These are phyloP conservation scores for Diutina scorzettiae DNA, from an alignment of 1,139 yeast genomes.

Conservation along the genomic window DNA sequence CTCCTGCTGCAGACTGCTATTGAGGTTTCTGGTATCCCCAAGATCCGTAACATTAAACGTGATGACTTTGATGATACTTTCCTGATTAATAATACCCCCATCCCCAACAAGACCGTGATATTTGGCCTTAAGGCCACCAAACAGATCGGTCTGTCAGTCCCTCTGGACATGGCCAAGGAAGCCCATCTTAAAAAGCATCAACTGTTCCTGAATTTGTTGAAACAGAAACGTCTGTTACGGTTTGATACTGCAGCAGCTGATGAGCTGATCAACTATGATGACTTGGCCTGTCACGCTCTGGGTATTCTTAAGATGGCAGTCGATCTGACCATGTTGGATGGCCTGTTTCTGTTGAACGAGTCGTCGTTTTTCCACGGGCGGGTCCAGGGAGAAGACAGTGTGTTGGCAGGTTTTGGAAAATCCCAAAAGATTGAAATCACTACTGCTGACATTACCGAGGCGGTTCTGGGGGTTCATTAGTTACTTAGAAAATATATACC, in stretches of 20 bases:
- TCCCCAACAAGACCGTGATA: constrained; percentile 20
- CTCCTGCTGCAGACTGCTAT: neutral
- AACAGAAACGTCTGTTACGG: constrained; percentile 9
- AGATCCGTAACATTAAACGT: neutral
- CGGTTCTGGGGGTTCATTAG: constrained; percentile 5
- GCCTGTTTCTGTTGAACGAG: constrained; percentile 4
- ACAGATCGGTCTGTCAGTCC: constrained; percentile 15
- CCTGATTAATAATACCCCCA: constrained; percentile 15
- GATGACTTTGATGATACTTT: neutral
- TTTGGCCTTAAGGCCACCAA: constrained; percentile 18
- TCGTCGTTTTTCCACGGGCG: neutral
- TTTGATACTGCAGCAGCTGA: neutral
- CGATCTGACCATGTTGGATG: constrained; percentile 32
- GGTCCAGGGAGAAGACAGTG: neutral
- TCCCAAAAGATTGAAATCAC: neutral
- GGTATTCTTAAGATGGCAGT: constrained; percentile 38
- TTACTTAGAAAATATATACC: constrained; percentile 12
- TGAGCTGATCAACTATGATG: constrained; percentile 5
- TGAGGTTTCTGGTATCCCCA: neutral
- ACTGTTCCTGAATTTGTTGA: constrained; percentile 9
- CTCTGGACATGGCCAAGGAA: constrained; percentile 14
- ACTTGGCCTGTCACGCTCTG: constrained; percentile 36
- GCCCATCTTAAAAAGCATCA: constrained; percentile 9
- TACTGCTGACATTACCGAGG: constrained; percentile 2
- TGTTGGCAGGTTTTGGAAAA: neutral